These are phyloP conservation scores for Nicotiana noctiflora DNA, from an alignment of 257 asterid genomes.

Conservation along the genomic window DNA sequence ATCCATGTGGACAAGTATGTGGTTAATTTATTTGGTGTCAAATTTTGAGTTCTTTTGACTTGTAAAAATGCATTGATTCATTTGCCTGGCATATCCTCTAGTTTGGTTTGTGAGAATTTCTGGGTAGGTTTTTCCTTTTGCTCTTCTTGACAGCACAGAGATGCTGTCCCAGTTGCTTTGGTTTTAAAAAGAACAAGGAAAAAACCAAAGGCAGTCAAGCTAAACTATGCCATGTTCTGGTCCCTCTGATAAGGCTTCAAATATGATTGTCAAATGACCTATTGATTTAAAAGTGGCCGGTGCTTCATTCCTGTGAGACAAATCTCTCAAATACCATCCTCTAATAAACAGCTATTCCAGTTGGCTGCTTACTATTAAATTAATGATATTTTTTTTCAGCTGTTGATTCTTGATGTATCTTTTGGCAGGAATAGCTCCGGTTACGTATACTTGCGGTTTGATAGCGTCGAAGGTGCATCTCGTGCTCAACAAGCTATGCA, in stretches of 20 bases:
- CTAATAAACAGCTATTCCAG: neutral
- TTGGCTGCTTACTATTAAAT: neutral
- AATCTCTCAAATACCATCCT: neutral
- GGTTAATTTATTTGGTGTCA: neutral
- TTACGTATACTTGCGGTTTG: conserved; percentile 82
- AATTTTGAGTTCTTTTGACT: neutral
- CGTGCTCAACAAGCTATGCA: conserved; percentile 98
- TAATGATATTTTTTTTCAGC: neutral
- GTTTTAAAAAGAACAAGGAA: neutral
- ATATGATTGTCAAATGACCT: neutral
- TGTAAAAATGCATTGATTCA: neutral
- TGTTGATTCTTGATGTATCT: neutral
- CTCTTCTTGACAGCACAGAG: neutral
- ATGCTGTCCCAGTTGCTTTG: neutral
- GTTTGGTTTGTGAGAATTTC: neutral
- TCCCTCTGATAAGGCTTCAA: neutral
- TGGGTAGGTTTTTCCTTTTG: neutral
- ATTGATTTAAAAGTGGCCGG: neutral
- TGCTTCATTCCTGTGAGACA: neutral
- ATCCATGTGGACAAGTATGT: conserved; percentile 87
- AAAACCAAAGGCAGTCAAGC: neutral
- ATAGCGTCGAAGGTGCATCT: conserved; percentile 66
- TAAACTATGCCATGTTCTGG: neutral
- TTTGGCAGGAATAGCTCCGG: conserved; percentile 80
- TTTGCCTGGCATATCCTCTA: neutral